Evolutionary conservation across 257 asterid genomes (phyloP), one percentile per base, ranked within the genome.

Genomic region (Scutellaria baicalensis): DNA sequence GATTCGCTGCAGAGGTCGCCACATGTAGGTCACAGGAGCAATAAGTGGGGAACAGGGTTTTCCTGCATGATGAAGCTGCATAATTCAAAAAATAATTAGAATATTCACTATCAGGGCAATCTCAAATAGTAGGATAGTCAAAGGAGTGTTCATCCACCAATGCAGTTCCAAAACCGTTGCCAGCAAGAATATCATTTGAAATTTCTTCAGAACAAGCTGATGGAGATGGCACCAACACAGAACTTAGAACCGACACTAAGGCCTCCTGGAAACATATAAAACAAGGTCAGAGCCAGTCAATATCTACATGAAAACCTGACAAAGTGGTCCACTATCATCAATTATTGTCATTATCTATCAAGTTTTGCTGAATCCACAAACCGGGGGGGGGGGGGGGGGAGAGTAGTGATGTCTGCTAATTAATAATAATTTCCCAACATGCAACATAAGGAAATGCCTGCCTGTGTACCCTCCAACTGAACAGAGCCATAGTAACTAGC

Each of bases 401-500:
- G n/a, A n/a, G n/a, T n/a, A n/a, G n/a, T n/a, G n/a, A n/a, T n/a
- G n/a, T n/a, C n/a, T 3, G 5, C 4, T 36, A 7, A 61, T 17
- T 42, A 68, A 21, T 52, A 33, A 54, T 31, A 54, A 54, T 6
- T 58, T 35, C 39, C 49, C 49, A 60, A 27, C 66, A 58, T 38
- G 64, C 36, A 78, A 71, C 43, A 59, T 35, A 31, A 51, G 75
- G 27, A 75, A 70, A 73, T 69, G 82, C 88, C 64, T 83, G 74
- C 97, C 97, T 91, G 83, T 73, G 88, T 86, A 77, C 97, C 97
- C 73, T 89, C 89, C 74, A 93, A 75, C 81, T 87, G 96, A 74
- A 89, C 77, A 63, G 82, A 79, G 31, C 85, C 72, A 76, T 64
- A 71, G 80, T 91, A 91, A 83, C 97, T 91, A 40, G 96, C 88